These are phyloP conservation scores for Cenchrus fungigraminus DNA, from an alignment of 176 grass and related monocot genomes.

Conservation along the genomic window DNA sequence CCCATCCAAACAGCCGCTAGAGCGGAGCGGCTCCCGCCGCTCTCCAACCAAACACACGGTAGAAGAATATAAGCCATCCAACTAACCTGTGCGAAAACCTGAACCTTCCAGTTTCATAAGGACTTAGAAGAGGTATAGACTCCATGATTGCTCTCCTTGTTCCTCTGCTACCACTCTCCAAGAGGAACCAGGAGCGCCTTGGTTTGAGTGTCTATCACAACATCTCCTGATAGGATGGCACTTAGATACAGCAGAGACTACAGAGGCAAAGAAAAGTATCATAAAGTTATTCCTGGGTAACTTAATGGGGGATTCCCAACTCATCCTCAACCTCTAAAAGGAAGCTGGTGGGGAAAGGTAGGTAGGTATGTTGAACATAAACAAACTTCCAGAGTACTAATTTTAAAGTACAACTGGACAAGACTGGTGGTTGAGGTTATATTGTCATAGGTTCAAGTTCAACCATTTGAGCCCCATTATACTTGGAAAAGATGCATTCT, in stretches of 20 bases:
- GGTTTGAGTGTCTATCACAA: not conserved
- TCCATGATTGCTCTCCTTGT: constrained; percentile 26
- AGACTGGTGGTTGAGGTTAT: constrained; percentile 2
- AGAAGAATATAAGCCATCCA: not conserved
- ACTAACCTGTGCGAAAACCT: constrained; percentile 51
- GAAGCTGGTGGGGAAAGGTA: not conserved
- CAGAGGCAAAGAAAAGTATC: not conserved
- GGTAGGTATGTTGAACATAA: not conserved
- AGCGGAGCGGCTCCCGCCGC: too few relatives aligned
- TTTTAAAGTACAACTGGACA: constrained; percentile 8
- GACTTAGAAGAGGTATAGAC: constrained; percentile 38
- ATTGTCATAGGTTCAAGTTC: not conserved
- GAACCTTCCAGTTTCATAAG: constrained; percentile 41
- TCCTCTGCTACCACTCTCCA: constrained; percentile 16
- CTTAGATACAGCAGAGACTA: not conserved
- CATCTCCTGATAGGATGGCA: not conserved
- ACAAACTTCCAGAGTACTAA: not conserved
- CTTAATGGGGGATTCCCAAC: not conserved
- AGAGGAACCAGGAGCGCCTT: constrained; percentile 10
- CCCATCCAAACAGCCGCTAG: too few relatives aligned
- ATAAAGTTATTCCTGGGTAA: not conserved
- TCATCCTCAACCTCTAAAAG: not conserved
- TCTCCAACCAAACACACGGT: too few relatives aligned
- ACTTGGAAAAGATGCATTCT: not conserved
- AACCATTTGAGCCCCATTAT: not conserved